Conservation (phyloP, 2,329 filamentous ascomycete genomes). For the Aspergillus pseudotamarii region DNA sequence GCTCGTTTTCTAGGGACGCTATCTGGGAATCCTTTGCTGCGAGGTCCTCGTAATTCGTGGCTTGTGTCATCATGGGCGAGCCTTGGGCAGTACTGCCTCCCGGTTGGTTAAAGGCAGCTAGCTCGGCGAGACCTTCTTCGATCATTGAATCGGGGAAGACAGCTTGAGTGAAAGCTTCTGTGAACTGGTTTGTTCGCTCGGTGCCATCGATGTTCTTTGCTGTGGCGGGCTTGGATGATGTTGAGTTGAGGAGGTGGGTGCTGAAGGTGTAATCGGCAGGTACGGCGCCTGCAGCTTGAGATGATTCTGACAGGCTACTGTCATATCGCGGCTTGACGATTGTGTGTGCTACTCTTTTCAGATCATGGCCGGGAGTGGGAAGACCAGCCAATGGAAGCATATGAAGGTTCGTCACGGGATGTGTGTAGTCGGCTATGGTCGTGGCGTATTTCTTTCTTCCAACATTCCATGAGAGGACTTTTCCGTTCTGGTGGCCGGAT, state of each 20-base stretch:
- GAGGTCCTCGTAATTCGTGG: slow-evolving; percentile 19
- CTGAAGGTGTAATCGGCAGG: slow-evolving; percentile 48
- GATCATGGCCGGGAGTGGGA: slow-evolving; percentile 33
- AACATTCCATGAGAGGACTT: slow-evolving; percentile 79
- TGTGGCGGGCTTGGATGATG: slow-evolving; percentile 12
- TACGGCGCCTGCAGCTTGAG: slow-evolving; percentile 38
- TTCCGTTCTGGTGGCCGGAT: slow-evolving; percentile 79
- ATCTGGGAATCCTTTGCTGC: slow-evolving; percentile 31
- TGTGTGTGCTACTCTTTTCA: slow-evolving; percentile 57
- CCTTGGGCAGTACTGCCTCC: slow-evolving; percentile 24
- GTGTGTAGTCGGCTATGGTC: slow-evolving; percentile 72
- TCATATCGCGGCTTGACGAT: slow-evolving; percentile 74
- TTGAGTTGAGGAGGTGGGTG: slow-evolving; percentile 37
- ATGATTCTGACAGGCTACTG: slow-evolving; percentile 39
- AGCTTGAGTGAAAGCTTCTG: slow-evolving; percentile 41
- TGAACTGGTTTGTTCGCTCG: slow-evolving; percentile 31
- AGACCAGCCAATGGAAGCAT: slow-evolving; percentile 67
- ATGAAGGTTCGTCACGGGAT: slow-evolving; percentile 79
- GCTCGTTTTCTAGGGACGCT: slow-evolving; percentile 42
- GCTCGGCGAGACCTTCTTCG: slow-evolving; percentile 45
- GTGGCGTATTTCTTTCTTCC: slow-evolving; percentile 68
- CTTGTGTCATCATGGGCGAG: slow-evolving; percentile 12
- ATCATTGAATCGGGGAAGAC: slow-evolving; percentile 42
- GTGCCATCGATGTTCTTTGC: neutral
- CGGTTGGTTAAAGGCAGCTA: slow-evolving; percentile 33